phyloP scores from a whole-genome alignment of 2,329 filamentous ascomycete species.

The Tolypocladium guangdongense region DNA sequence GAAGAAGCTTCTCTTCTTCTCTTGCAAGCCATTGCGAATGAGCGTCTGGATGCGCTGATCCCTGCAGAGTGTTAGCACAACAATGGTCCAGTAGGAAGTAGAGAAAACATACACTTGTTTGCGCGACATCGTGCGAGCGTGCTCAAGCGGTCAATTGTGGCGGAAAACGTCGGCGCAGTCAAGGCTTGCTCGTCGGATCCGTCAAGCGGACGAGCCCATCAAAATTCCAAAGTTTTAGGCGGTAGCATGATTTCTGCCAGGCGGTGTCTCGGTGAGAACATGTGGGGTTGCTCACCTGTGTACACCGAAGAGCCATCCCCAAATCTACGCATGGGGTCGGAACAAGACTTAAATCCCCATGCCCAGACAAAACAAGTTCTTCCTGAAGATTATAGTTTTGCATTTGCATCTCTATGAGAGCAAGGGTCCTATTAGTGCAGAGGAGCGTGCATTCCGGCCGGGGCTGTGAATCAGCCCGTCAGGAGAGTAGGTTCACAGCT shows the following conservation, averaged over 20 bases:
- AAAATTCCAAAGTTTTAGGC: conserved; percentile 29
- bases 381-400: neutral
- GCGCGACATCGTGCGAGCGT: conserved; percentile 40
- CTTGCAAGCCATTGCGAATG: conserved; percentile 81
- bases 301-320: neutral
- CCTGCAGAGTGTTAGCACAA: conserved; percentile 29
- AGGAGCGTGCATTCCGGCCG: neutral
- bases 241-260: conserved; percentile 25
- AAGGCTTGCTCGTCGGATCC: neutral
- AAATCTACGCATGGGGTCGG: neutral
- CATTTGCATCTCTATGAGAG: neutral
- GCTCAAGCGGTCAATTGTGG: conserved; percentile 14
- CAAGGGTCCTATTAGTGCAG: neutral
- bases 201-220: neutral
- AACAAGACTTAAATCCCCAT: neutral
- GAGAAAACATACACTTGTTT: conserved; percentile 38
- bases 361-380: no score
- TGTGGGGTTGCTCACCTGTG: neutral
- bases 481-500: neutral
- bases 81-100: neutral
- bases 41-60: conserved; percentile 86
- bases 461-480: neutral
- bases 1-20: conserved; percentile 98
- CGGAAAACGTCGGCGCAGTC: conserved; percentile 16
- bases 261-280: conserved; percentile 16